Evolutionary conservation across 2,329 filamentous ascomycete species (phyloP).

Genomic region (Epichloe festucae): DNA sequence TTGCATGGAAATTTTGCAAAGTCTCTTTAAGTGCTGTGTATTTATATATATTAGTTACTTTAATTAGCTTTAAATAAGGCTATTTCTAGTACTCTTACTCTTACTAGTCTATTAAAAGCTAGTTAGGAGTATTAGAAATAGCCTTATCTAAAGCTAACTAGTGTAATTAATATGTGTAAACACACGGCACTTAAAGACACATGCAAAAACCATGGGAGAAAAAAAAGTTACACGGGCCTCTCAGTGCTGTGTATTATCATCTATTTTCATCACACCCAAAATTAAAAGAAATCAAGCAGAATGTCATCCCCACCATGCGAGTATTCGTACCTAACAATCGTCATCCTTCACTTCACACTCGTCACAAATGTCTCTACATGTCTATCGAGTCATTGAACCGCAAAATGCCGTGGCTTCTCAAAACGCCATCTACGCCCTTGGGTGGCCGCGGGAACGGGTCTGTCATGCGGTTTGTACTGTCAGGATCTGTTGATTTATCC

Average conservation of each 20-base stretch:
- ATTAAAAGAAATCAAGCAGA: background rate
- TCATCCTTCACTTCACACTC: background rate
- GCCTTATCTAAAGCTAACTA: too few relatives aligned
- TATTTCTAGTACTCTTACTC: too few relatives aligned
- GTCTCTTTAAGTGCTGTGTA: background rate
- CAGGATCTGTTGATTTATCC: constrained; percentile 58
- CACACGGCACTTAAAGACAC: too few relatives aligned
- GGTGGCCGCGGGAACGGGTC: constrained; percentile 50
- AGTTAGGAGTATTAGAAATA: too few relatives aligned
- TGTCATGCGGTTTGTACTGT: constrained; percentile 24
- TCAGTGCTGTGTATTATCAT: background rate
- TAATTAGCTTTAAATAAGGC: too few relatives aligned
- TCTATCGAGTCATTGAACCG: constrained; percentile 90
- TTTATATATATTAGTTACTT: too few relatives aligned
- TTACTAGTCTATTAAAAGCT: too few relatives aligned
- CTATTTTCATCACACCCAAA: background rate
- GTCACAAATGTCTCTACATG: constrained; percentile 27
- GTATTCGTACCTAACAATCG: background rate
- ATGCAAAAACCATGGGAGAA: too few relatives aligned
- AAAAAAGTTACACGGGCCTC: too few relatives aligned
- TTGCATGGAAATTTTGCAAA: background rate
- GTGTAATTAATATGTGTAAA: too few relatives aligned
- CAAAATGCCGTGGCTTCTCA: constrained; percentile 77
- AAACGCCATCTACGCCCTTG: constrained; percentile 74
- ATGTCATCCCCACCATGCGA: background rate